These are phyloP conservation scores for Calonectria hongkongensis DNA, from an alignment of 2,329 filamentous ascomycete species.

Conservation along the genomic window DNA sequence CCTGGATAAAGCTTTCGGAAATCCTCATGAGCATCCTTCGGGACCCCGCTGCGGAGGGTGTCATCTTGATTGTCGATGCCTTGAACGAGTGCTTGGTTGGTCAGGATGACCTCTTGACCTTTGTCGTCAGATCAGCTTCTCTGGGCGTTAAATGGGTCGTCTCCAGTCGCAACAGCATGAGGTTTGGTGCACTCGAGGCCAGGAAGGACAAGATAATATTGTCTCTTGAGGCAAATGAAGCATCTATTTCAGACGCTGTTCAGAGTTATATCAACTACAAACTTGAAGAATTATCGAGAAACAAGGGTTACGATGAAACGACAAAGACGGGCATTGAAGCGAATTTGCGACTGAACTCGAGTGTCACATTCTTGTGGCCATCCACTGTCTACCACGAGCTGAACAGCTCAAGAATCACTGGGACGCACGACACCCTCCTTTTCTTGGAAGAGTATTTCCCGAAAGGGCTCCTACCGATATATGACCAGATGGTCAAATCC, in stretches of 20 bases:
- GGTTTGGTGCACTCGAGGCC: not conserved
- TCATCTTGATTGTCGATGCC: not conserved
- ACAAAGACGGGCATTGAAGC: not conserved
- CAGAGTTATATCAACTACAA: not conserved
- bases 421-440: constrained; percentile 40
- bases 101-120: not conserved
- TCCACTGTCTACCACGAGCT: constrained; percentile 48
- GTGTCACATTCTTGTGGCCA: constrained; percentile 57
- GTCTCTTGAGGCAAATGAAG: constrained; percentile 6
- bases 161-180: constrained; percentile 4
- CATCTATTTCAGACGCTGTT: not conserved
- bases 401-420: not conserved
- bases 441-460: constrained; percentile 54
- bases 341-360: not conserved
- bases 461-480: constrained; percentile 57
- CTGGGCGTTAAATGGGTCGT: not conserved
- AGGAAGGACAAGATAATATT: not conserved
- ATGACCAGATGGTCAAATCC: constrained; percentile 61
- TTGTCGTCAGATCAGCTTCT: not conserved
- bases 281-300: not conserved
- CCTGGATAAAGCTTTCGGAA: not conserved
- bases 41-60: not conserved
- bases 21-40: constrained; percentile 1
- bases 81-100: not conserved
- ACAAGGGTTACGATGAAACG: constrained; percentile 2